Conservation (phyloP, 352 stramenopile species). For the Globisporangium nunn region DNA sequence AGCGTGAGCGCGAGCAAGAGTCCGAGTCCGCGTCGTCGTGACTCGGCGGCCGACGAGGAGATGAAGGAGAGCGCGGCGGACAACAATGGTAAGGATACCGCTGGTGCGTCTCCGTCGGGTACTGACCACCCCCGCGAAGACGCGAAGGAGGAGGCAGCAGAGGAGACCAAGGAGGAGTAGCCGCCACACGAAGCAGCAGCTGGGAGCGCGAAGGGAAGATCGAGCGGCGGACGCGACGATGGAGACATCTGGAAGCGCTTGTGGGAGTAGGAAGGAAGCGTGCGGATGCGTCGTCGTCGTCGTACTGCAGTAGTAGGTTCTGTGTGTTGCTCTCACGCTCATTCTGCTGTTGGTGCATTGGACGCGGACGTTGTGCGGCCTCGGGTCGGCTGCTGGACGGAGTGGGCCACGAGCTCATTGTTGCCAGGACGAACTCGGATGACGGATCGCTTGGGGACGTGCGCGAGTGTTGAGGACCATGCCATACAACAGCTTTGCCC, state of each 20-base stretch:
- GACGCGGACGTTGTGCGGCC: not conserved
- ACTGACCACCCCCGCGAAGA: slow-evolving; percentile 10
- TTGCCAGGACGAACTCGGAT: not conserved
- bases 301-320: not conserved
- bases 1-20: slow-evolving; percentile 12
- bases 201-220: too few species aligned
- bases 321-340: slow-evolving; percentile 15
- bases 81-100: slow-evolving; percentile 16
- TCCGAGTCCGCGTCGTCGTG: slow-evolving; percentile 2
- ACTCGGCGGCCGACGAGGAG: slow-evolving; percentile 4
- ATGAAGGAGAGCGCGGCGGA: slow-evolving; percentile 13
- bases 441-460: not conserved
- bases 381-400: slow-evolving; percentile 2
- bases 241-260: slow-evolving; percentile 2
- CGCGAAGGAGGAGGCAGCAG: not conserved
- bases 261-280: slow-evolving; percentile 1
- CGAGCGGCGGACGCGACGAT: not conserved
- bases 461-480: not conserved
- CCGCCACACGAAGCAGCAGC: not conserved
- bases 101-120: slow-evolving; percentile 10
- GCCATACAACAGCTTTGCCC: not conserved
- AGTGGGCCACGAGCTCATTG: not conserved
- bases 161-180: not conserved
- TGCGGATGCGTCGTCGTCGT: slow-evolving; percentile 8
- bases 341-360: slow-evolving; percentile 7